Conservation (phyloP, 306 rosid genomes). For the Ormosia semicastrata region DNA sequence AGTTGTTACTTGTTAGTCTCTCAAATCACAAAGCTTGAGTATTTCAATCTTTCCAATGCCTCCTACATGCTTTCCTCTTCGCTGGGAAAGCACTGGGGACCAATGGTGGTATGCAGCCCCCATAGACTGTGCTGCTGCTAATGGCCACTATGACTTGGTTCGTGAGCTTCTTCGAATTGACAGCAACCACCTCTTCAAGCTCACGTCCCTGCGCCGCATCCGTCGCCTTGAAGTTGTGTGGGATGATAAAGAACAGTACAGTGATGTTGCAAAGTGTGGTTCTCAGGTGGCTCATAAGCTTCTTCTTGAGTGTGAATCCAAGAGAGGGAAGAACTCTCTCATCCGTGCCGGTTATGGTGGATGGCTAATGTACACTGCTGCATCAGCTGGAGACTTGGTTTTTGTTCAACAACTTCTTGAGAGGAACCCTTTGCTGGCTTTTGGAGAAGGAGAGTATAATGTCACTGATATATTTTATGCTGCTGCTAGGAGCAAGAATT, state of each 20-base stretch:
- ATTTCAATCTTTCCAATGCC: conserved; percentile 37
- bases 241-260: conserved; percentile 85
- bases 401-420: conserved; percentile 47
- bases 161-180: conserved; percentile 79
- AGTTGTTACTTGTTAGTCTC: too few species aligned
- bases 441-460: conserved; percentile 47
- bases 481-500: conserved; percentile 43
- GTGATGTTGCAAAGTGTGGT: conserved; percentile 77
- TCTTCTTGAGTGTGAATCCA: conserved; percentile 64
- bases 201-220: conserved; percentile 87
- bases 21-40: too few species aligned
- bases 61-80: conserved; percentile 65
- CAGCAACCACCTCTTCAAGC: conserved; percentile 87
- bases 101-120: conserved; percentile 94
- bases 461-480: conserved; percentile 42
- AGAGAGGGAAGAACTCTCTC: conserved; percentile 63
- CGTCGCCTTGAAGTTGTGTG: conserved; percentile 91
- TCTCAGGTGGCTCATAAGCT: conserved; percentile 70
- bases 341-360: conserved; percentile 89
- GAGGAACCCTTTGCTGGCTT: conserved; percentile 40
- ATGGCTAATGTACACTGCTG: conserved; percentile 97
- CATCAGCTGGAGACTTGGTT: conserved; percentile 82
- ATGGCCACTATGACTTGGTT: conserved; percentile 80
- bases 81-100: conserved; percentile 87
- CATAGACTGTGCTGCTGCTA: conserved; percentile 82